Percentiles rank a stretch among this genome's conserved stretches.
These are phyloP conservation scores for Gossypium ekmanianum DNA, from an alignment of 345 rosid species.

Conservation along the genomic window DNA sequence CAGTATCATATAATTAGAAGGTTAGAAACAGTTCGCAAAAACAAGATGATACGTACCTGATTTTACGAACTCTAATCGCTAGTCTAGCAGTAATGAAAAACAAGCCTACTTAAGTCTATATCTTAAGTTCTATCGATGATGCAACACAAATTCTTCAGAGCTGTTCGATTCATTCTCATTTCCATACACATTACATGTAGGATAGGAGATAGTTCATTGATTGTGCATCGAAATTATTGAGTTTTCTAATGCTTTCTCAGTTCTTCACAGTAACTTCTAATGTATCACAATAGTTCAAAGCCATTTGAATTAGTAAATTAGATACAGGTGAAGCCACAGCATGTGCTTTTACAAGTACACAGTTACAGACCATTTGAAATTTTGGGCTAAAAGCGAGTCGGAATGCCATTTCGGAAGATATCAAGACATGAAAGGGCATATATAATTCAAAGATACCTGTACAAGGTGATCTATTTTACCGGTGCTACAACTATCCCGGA, in stretches of 20 bases:
- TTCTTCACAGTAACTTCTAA: not conserved
- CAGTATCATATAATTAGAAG: not conserved
- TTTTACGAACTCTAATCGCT: not conserved
- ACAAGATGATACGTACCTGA: not conserved
- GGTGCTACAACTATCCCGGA: not conserved
- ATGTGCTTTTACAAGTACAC: not conserved
- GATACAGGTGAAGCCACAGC: not conserved
- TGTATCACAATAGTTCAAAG: not conserved
- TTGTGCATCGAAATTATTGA: not conserved
- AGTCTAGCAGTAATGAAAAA: not conserved
- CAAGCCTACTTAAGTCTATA: not conserved
- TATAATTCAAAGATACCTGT: not conserved
- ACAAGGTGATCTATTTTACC: not conserved
- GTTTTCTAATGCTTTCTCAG: not conserved
- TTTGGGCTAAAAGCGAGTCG: not conserved
- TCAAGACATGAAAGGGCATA: not conserved
- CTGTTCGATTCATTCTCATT: not conserved
- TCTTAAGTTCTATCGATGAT: not conserved
- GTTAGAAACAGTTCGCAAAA: constrained; percentile 1
- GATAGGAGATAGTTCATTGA: not conserved
- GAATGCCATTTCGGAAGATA: not conserved
- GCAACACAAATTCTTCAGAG: not conserved
- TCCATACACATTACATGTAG: not conserved
- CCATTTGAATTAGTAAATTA: not conserved
- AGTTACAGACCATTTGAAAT: not conserved